A percentile compares a stretch with the other conserved stretches of the same genome.
These are phyloP conservation scores for Corchorus capsularis DNA, from an alignment of 345 rosid genomes.

Conservation along the genomic window DNA sequence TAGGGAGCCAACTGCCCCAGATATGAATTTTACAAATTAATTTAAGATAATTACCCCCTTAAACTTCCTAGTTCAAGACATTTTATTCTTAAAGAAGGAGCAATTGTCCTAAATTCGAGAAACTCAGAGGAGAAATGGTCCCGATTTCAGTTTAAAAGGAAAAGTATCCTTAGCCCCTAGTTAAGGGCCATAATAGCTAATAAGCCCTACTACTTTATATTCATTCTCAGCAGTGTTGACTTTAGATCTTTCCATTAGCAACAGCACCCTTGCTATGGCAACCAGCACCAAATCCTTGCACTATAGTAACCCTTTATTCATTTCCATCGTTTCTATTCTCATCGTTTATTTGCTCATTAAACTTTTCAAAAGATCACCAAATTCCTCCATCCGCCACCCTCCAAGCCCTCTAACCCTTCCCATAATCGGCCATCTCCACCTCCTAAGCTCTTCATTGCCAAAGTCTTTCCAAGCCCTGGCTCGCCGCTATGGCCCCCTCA, in stretches of 20 bases:
- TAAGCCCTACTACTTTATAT: too few species aligned
- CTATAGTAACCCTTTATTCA: slow-evolving; percentile 15
- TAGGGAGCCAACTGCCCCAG: background rate
- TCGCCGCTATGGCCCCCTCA: slow-evolving; percentile 57
- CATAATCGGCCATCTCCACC: slow-evolving; percentile 49
- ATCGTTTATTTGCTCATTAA: slow-evolving; percentile 17
- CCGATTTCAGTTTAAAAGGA: background rate
- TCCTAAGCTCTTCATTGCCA: slow-evolving; percentile 47
- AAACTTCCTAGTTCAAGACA: too few species aligned
- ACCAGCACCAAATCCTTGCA: background rate
- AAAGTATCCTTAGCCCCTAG: background rate
- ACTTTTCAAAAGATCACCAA: background rate
- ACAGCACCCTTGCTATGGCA: background rate
- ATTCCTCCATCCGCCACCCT: slow-evolving; percentile 21
- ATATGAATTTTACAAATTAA: too few species aligned
- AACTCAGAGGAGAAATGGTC: too few species aligned
- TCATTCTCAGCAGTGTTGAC: too few species aligned
- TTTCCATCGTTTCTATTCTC: slow-evolving; percentile 14
- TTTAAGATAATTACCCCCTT: too few species aligned
- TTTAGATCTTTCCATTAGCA: background rate
- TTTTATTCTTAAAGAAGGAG: too few species aligned
- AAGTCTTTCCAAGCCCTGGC: slow-evolving; percentile 53
- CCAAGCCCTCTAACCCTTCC: slow-evolving; percentile 54
- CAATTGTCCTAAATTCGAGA: too few species aligned
- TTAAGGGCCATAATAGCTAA: too few species aligned